phyloP scores from a whole-genome alignment of 805 yeast genomes.

The Starmerella sp. region DNA sequence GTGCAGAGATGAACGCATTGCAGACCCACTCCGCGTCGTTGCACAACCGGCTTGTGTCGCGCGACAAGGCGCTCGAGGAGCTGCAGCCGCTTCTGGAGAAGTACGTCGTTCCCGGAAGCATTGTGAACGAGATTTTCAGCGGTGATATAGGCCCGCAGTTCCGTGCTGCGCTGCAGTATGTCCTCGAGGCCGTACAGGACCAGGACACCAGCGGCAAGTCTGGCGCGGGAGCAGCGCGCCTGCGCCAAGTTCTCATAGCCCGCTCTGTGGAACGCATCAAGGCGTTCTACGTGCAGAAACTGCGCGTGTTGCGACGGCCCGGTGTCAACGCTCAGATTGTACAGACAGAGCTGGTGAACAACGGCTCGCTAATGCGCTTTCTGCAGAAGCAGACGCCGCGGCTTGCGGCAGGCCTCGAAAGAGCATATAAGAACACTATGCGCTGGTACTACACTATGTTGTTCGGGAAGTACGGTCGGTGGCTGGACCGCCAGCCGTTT shows the following conservation, averaged over 20 bases:
- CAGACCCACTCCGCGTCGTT: conserved; percentile 43
- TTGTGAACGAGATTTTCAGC: conserved; percentile 45
- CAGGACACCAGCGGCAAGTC: conserved; percentile 12
- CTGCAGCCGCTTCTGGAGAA: conserved; percentile 71
- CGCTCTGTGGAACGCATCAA: conserved; percentile 69
- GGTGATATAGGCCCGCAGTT: conserved; percentile 51
- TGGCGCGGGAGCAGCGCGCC: conserved; percentile 5
- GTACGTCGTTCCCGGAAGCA: conserved; percentile 61
- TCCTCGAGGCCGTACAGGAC: conserved; percentile 8
- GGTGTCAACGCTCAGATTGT: conserved; percentile 61
- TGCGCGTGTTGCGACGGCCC: conserved; percentile 56
- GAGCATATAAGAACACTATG: conserved; percentile 82
- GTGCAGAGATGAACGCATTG: conserved; percentile 50
- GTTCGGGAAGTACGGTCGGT: conserved; percentile 38
- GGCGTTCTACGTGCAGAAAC: conserved; percentile 51
- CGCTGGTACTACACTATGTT: conserved; percentile 80
- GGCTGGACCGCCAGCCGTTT: conserved; percentile 21
- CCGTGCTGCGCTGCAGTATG: conserved; percentile 34
- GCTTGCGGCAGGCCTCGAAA: conserved; percentile 59
- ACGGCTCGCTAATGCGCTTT: conserved; percentile 52
- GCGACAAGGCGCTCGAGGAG: conserved; percentile 38
- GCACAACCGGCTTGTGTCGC: conserved; percentile 37
- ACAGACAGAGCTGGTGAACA: conserved; percentile 53
- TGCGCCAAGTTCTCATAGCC: conserved; percentile 37
- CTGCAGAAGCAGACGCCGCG: conserved; percentile 43